These are phyloP conservation scores for Kodamaea neixiangensis DNA, from an alignment of 805 yeast genomes.

Conservation along the genomic window DNA sequence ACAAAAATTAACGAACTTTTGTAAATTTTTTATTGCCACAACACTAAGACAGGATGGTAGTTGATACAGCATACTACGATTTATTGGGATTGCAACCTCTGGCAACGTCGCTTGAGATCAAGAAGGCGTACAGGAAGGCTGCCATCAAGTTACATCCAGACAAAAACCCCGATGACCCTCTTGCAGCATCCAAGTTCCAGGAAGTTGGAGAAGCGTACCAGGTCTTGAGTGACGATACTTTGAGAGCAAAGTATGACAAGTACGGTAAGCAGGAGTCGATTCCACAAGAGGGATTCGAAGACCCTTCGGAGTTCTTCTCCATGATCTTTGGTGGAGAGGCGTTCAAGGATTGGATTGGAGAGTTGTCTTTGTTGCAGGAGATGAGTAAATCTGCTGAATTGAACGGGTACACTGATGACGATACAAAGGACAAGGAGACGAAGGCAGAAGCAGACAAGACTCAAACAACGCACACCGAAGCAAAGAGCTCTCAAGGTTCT, in stretches of 20 bases:
- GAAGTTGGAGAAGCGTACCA: constrained; percentile 73
- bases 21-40: background rate
- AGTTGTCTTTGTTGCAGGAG: constrained; percentile 48
- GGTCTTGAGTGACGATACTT: constrained; percentile 64
- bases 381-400: constrained; percentile 45
- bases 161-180: constrained; percentile 48
- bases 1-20: background rate
- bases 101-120: constrained; percentile 46
- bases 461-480: constrained; percentile 9
- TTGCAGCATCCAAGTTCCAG: constrained; percentile 46
- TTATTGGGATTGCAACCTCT: constrained; percentile 33
- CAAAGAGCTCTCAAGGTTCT: background rate
- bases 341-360: constrained; percentile 57
- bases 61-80: constrained; percentile 46
- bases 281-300: constrained; percentile 72
- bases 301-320: constrained; percentile 62
- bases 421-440: constrained; percentile 26
- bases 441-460: constrained; percentile 21
- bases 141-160: constrained; percentile 48
- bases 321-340: constrained; percentile 89
- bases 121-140: constrained; percentile 47
- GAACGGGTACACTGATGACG: constrained; percentile 38
- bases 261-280: constrained; percentile 73
- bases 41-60: constrained; percentile 34
- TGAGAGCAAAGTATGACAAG: constrained; percentile 70